Evolutionary conservation across 2,329 filamentous ascomycete species (phyloP).

Genomic region (Pyricularia pennisetigena): DNA sequence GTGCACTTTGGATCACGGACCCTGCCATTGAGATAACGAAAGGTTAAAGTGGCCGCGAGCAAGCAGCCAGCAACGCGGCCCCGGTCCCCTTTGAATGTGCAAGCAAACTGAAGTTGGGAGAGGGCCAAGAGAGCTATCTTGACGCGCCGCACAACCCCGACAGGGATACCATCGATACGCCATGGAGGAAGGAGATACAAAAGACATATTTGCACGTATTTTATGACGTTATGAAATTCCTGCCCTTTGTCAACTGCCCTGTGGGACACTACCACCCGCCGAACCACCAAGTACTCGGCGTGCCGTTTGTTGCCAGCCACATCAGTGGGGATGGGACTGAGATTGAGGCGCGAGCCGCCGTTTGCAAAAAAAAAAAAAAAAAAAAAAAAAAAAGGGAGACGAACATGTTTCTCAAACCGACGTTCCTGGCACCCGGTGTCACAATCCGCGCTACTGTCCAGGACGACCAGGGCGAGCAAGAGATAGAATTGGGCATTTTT

Average conservation of each 20-base stretch:
- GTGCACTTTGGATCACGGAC: neutral
- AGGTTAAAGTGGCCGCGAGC: neutral
- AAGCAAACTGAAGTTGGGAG: neutral
- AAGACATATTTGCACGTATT: neutral
- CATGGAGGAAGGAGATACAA: neutral
- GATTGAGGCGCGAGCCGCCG: neutral
- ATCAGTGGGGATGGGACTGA: neutral
- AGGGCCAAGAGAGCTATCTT: neutral
- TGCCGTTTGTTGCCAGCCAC: neutral
- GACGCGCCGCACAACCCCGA: neutral
- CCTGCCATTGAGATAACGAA: neutral
- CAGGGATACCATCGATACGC: neutral
- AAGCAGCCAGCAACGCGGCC: neutral
- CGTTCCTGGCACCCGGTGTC: neutral
- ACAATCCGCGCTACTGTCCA: neutral
- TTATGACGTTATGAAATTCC: neutral
- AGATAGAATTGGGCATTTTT: neutral
- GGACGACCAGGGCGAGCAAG: neutral
- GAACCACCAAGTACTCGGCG: neutral
- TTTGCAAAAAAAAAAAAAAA: neutral
- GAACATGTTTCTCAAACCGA: neutral
- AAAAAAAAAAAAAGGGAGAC: neutral
- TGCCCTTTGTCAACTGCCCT: neutral
- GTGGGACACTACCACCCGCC: neutral
- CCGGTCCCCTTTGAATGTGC: neutral